Percentiles rank a stretch among this genome's conserved stretches.
Conservation (phyloP, 345 rosid species). For the Kandelia obovata region DNA sequence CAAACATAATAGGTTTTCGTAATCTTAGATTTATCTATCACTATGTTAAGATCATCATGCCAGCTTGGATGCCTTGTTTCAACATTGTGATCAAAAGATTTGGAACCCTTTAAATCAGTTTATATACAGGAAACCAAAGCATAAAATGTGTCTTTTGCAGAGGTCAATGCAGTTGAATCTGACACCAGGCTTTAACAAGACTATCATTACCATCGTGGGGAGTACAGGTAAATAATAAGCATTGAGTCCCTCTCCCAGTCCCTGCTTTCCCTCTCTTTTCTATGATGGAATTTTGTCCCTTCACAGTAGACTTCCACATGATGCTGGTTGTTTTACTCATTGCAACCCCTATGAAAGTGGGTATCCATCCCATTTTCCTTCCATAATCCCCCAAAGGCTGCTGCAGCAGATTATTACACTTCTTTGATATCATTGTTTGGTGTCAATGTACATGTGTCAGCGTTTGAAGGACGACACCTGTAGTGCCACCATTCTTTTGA, state of each 20-base stretch:
- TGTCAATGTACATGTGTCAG: neutral
- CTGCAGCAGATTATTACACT: neutral
- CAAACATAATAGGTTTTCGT: neutral
- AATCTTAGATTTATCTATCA: neutral
- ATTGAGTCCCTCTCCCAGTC: neutral
- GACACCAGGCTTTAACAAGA: conserved; percentile 58
- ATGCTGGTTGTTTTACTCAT: neutral
- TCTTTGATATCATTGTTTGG: neutral
- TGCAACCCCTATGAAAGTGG: neutral
- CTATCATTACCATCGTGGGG: conserved; percentile 59
- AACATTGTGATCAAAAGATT: neutral
- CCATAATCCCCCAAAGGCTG: neutral
- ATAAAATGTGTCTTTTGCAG: conserved; percentile 30
- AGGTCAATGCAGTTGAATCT: conserved; percentile 54
- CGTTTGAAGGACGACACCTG: neutral
- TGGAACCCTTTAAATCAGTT: conserved; percentile 3
- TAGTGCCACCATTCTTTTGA: neutral
- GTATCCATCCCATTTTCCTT: neutral
- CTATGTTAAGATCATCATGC: neutral
- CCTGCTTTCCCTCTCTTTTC: neutral
- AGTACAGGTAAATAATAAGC: conserved; percentile 55
- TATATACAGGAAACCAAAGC: neutral
- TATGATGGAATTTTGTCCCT: neutral
- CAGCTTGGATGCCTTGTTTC: neutral
- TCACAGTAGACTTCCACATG: neutral